A percentile compares a stretch with the other conserved stretches of the same genome.
These are phyloP conservation scores for Aspergillus ellipticus DNA, from an alignment of 495 filamentous ascomycete species.

Conservation along the genomic window DNA sequence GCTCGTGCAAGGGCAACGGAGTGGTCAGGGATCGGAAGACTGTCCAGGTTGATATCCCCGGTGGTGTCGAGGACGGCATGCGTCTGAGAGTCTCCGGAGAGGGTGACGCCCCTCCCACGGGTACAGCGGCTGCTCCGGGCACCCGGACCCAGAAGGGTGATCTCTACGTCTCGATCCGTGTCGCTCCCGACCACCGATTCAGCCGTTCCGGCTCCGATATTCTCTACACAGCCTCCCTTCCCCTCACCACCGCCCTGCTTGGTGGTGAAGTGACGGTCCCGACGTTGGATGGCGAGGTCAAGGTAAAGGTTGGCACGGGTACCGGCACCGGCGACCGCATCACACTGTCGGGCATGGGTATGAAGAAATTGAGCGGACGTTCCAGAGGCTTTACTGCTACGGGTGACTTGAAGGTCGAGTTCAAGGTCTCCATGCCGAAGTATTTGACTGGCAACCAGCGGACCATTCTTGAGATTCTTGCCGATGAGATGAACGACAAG, in stretches of 20 bases:
- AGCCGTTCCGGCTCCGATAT: conserved; percentile 81
- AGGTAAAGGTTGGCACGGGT: conserved; percentile 81
- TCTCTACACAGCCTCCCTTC: conserved; percentile 85
- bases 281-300: conserved; percentile 85
- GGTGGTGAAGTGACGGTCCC: conserved; percentile 87
- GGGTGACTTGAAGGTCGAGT: conserved; percentile 91
- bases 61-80: conserved; percentile 95
- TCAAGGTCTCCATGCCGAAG: conserved; percentile 92
- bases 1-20: conserved; percentile 72
- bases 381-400: conserved; percentile 45
- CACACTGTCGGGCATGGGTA: conserved; percentile 81
- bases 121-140: conserved; percentile 54
- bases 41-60: conserved; percentile 83
- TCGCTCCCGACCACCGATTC: conserved; percentile 82
- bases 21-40: conserved; percentile 74
- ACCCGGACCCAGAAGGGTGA: conserved; percentile 67
- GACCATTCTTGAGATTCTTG: conserved; percentile 87
- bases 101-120: conserved; percentile 79
- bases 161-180: conserved; percentile 79
- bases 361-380: conserved; percentile 69
- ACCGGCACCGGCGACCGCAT: conserved; percentile 91
- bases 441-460: conserved; percentile 85
- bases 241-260: conserved; percentile 86
- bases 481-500: conserved; percentile 89
- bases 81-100: conserved; percentile 73